Percentiles rank a stretch among this genome's conserved stretches.
phyloP scores from a whole-genome alignment of 2,329 filamentous ascomycete genomes.

The Penicillium griseofulvum region DNA sequence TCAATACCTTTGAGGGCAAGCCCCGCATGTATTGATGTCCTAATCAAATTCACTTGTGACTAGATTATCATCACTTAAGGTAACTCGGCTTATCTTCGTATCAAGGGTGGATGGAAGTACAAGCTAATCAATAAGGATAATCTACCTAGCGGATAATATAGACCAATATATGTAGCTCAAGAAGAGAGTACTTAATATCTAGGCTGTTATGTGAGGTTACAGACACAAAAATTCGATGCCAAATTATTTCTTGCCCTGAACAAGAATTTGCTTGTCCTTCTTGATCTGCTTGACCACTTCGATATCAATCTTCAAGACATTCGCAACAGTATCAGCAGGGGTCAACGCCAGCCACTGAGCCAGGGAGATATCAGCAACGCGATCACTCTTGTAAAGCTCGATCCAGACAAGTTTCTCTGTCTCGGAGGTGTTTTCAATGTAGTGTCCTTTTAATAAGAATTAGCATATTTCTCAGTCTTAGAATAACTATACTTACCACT shows the following conservation, averaged over 20 bases:
- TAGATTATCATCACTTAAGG: no score
- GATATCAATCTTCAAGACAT: constrained; percentile 19
- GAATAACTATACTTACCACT: constrained; percentile 27
- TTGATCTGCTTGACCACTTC: constrained; percentile 21
- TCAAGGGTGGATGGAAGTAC: no score
- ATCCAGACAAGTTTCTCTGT: constrained; percentile 65
- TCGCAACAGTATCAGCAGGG: constrained; percentile 39
- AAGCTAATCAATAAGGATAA: no score
- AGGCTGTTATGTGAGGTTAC: not conserved
- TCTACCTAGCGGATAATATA: no score
- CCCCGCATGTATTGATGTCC: no score
- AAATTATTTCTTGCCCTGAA: constrained; percentile 14
- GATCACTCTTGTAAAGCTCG: constrained; percentile 67
- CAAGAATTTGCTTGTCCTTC: constrained; percentile 21
- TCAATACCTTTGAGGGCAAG: no score
- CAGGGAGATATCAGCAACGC: constrained; percentile 64
- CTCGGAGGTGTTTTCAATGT: constrained; percentile 66
- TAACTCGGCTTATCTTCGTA: no score
- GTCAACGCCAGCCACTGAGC: constrained; percentile 70
- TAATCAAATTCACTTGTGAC: no score
- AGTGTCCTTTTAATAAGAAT: constrained; percentile 50
- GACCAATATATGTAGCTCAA: not conserved
- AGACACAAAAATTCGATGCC: not conserved
- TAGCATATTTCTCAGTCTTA: not conserved
- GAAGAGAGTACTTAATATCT: not conserved